A percentile compares a stretch with the other conserved stretches of the same genome.
These are phyloP conservation scores for Colletotrichum sp. DNA, from an alignment of 2,329 filamentous ascomycete genomes.

Conservation along the genomic window DNA sequence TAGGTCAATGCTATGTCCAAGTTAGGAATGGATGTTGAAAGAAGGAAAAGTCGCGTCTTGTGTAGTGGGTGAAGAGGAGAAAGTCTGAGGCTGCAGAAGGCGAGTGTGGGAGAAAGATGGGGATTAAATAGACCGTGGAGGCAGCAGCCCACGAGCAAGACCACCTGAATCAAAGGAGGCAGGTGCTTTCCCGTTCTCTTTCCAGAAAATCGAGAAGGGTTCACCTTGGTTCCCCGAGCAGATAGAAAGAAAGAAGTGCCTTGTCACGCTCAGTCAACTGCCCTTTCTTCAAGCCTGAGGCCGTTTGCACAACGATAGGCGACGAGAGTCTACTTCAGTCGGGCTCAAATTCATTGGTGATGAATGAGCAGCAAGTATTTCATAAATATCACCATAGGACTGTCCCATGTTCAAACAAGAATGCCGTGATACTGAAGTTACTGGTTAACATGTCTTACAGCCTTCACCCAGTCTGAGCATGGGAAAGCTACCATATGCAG, in stretches of 20 bases:
- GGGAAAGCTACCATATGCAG: not conserved
- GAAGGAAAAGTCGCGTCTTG: not conserved
- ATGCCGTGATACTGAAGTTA: not conserved
- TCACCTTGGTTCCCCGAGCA: not conserved
- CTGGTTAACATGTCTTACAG: not conserved
- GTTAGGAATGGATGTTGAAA: not conserved
- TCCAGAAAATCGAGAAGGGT: not conserved
- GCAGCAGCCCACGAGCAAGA: not conserved
- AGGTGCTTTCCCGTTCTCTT: not conserved
- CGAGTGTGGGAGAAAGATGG: not conserved
- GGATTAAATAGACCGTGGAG: not conserved
- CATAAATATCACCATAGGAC: not conserved
- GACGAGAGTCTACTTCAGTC: not conserved
- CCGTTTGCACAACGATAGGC: not conserved
- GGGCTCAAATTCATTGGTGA: not conserved
- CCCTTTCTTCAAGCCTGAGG: not conserved
- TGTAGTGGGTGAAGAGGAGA: not conserved
- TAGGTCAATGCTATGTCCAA: not conserved
- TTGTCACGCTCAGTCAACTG: not conserved
- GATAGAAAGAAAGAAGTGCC: not conserved
- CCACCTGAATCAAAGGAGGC: not conserved
- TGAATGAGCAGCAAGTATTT: not conserved
- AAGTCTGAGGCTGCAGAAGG: not conserved
- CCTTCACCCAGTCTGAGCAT: not conserved
- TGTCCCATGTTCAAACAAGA: not conserved